Percentiles rank a stretch among this genome's conserved stretches.
Conservation (phyloP, 495 filamentous ascomycete genomes). For the Penicillium maclennaniae region DNA sequence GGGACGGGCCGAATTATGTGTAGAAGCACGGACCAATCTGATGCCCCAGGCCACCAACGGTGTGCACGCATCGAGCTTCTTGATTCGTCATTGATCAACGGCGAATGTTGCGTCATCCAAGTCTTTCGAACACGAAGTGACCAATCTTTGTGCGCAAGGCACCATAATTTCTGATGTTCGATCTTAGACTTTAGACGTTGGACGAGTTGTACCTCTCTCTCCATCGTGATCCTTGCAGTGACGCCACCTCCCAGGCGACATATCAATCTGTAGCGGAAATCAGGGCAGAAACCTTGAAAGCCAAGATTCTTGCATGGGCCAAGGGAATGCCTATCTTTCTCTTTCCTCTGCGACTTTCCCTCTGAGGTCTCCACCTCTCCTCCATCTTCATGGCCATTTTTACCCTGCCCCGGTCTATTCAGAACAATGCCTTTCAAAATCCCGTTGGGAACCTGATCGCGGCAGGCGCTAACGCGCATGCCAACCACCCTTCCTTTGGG, state of each 20-base stretch:
- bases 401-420: slow-evolving; percentile 63
- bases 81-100: slow-evolving; percentile 7
- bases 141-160: not conserved
- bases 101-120: slow-evolving; percentile 3
- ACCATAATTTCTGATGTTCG: not conserved
- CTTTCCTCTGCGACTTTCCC: slow-evolving; percentile 1
- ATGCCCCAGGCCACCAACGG: too few species aligned
- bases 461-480: slow-evolving; percentile 27
- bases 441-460: slow-evolving; percentile 29
- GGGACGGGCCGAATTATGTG: too few species aligned
- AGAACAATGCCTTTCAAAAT: slow-evolving; percentile 43
- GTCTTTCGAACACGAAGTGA: not conserved
- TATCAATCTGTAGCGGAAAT: not conserved
- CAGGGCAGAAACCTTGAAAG: not conserved
- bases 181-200: not conserved
- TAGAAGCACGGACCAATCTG: not conserved
- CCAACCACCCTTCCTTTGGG: slow-evolving; percentile 62
- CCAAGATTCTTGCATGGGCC: slow-evolving; percentile 3
- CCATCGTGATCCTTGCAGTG: not conserved
- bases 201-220: not conserved
- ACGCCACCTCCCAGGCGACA: not conserved
- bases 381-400: slow-evolving; percentile 46
- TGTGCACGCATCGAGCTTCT: not conserved
- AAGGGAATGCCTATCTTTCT: slow-evolving; percentile 5
- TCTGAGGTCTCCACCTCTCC: not conserved